Evolutionary conservation across 345 rosid genomes (phyloP).

Genomic region (Eucalyptus pauciflora): DNA sequence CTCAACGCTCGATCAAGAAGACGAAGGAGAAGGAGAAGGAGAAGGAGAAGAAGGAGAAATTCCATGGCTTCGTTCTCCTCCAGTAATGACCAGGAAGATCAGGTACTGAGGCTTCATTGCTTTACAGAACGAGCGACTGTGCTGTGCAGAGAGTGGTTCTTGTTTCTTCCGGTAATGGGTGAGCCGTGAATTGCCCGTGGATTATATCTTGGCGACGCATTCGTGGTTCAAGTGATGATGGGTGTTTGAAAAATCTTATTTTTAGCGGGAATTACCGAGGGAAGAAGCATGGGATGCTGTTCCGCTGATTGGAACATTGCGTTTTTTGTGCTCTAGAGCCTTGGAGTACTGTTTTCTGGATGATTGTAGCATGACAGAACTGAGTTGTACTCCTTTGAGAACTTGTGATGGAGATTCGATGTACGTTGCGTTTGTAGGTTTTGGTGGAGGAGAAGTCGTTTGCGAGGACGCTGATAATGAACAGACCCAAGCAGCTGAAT

Average conservation of each 20-base stretch:
- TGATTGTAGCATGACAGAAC: background rate
- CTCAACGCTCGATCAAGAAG: background rate
- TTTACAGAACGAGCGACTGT: background rate
- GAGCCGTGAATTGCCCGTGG: background rate
- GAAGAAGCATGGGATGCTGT: background rate
- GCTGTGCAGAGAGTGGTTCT: background rate
- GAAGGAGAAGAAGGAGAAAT: background rate
- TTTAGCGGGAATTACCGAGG: background rate
- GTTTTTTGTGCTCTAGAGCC: background rate
- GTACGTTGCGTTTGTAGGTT: constrained; percentile 10
- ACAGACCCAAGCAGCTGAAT: constrained; percentile 70
- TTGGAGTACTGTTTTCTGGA: background rate
- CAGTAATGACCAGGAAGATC: background rate
- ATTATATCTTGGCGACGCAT: background rate
- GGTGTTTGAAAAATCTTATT: background rate
- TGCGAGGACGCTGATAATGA: constrained; percentile 46
- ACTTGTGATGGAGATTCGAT: background rate
- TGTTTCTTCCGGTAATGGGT: background rate
- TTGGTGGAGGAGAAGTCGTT: constrained; percentile 41
- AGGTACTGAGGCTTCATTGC: background rate
- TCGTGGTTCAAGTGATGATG: background rate
- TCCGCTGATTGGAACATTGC: background rate
- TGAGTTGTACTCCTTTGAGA: background rate
- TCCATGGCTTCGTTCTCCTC: background rate
- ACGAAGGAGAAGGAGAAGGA: background rate